phyloP scores from a whole-genome alignment of 805 yeast species.

The Isabelozyma pseudorhagii region DNA sequence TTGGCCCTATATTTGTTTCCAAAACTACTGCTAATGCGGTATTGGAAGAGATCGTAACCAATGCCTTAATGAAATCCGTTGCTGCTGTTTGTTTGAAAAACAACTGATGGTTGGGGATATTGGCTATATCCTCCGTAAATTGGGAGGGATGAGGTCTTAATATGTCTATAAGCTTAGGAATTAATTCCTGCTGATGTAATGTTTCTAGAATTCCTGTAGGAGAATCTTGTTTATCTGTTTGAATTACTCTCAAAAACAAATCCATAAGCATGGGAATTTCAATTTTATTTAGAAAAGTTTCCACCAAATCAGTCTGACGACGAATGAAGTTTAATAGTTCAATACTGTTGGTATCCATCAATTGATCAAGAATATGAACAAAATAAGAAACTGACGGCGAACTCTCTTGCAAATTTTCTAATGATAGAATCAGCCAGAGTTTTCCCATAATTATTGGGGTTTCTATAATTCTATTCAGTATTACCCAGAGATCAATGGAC shows the following conservation, averaged over 20 bases:
- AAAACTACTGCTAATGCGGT: slow-evolving; percentile 67
- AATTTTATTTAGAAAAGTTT: slow-evolving; percentile 76
- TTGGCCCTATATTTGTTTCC: slow-evolving; percentile 92
- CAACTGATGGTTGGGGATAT: slow-evolving; percentile 26
- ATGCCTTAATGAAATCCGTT: slow-evolving; percentile 91
- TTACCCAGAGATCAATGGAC: slow-evolving; percentile 40
- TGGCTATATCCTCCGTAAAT: slow-evolving; percentile 23
- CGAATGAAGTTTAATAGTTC: slow-evolving; percentile 73
- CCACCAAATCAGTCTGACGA: slow-evolving; percentile 67
- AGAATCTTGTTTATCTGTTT: slow-evolving; percentile 86
- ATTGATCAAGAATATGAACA: slow-evolving; percentile 77
- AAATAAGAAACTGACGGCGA: slow-evolving; percentile 38
- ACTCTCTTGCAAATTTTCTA: slow-evolving; percentile 30
- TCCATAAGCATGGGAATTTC: slow-evolving; percentile 96
- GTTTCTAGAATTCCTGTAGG: slow-evolving; percentile 84
- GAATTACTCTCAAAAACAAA: slow-evolving; percentile 80
- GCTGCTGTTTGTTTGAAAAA: slow-evolving; percentile 80
- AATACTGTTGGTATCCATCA: slow-evolving; percentile 56
- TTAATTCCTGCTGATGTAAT: slow-evolving; percentile 67
- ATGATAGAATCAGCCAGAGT: slow-evolving; percentile 36
- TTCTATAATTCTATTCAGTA: slow-evolving; percentile 41
- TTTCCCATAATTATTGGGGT: slow-evolving; percentile 38
- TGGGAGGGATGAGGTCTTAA: slow-evolving; percentile 67
- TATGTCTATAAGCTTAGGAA: slow-evolving; percentile 68
- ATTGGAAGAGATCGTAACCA: slow-evolving; percentile 90